Conservation (phyloP, 2,329 filamentous ascomycete species). For the Stylonectria norvegica region DNA sequence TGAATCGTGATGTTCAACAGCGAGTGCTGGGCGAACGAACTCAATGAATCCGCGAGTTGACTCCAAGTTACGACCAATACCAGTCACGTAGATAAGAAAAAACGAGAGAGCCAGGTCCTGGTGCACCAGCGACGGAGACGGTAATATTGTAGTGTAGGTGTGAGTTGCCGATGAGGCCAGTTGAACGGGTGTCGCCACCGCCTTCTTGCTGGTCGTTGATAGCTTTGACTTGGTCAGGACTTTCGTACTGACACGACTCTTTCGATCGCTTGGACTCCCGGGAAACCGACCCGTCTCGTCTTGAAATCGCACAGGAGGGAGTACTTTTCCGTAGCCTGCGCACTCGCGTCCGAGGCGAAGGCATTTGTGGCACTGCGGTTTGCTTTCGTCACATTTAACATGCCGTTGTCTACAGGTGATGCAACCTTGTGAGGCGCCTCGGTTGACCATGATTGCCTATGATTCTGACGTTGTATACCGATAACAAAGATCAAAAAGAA, state of each 20-base stretch:
- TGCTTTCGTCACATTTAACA: conserved; percentile 16
- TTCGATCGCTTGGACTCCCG: background rate
- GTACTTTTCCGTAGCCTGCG: conserved; percentile 8
- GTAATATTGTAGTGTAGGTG: background rate
- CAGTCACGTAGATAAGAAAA: conserved; percentile 14
- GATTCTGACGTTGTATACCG: too few species aligned
- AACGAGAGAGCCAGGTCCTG: conserved; percentile 11
- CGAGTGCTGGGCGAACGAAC: conserved; percentile 10
- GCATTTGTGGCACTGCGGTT: conserved; percentile 10
- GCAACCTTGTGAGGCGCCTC: conserved; percentile 12
- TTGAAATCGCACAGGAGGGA: conserved; percentile 5
- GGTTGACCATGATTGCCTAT: conserved; percentile 18
- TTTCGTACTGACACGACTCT: background rate
- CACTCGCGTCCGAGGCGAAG: conserved; percentile 12
- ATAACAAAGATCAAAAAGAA: too few species aligned
- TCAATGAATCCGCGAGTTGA: conserved; percentile 16
- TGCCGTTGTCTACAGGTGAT: conserved; percentile 14
- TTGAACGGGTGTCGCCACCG: background rate
- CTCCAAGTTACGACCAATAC: conserved; percentile 11
- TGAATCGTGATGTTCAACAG: background rate
- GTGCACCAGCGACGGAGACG: background rate
- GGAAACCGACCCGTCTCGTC: conserved; percentile 6
- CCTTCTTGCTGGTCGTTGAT: background rate
- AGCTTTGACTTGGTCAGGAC: background rate
- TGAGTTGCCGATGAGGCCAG: background rate